Percentiles rank a stretch among this genome's conserved stretches.
phyloP scores from a whole-genome alignment of 1,139 yeast species.

The Saccharomycopsis phalli region DNA sequence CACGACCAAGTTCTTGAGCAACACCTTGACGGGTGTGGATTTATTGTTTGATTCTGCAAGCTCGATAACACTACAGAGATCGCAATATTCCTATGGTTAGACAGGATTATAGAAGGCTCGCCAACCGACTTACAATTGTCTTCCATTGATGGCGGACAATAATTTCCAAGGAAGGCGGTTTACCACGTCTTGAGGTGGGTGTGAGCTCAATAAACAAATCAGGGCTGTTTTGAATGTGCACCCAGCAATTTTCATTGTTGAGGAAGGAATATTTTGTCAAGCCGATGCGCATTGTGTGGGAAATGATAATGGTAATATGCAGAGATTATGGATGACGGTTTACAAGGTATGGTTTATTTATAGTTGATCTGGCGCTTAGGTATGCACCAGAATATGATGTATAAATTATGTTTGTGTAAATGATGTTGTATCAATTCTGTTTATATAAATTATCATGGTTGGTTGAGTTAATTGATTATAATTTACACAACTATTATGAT shows the following conservation, averaged over 20 bases:
- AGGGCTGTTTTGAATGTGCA: background rate
- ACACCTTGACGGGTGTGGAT: background rate
- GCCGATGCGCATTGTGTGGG: no score
- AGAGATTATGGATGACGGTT: no score
- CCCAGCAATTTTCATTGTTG: background rate
- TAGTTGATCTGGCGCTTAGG: no score
- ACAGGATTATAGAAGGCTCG: background rate
- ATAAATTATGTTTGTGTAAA: no score
- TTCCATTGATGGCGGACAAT: background rate
- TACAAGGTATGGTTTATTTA: no score
- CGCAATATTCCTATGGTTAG: conserved; percentile 1
- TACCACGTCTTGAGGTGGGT: background rate
- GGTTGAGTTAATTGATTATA: no score
- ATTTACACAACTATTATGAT: no score
- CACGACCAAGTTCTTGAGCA: background rate
- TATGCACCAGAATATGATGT: no score
- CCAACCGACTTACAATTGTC: background rate
- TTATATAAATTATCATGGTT: no score
- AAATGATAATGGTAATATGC: no score
- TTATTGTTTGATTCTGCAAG: background rate
- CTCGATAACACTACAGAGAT: background rate
- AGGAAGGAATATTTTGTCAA: background rate
- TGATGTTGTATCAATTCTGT: no score
- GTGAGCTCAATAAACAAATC: background rate
- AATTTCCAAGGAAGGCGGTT: background rate